Evolutionary conservation across 2,329 filamentous ascomycete genomes (phyloP), one percentile per base, ranked within the genome.

Genomic region (Trichoderma koningiopsis): DNA sequence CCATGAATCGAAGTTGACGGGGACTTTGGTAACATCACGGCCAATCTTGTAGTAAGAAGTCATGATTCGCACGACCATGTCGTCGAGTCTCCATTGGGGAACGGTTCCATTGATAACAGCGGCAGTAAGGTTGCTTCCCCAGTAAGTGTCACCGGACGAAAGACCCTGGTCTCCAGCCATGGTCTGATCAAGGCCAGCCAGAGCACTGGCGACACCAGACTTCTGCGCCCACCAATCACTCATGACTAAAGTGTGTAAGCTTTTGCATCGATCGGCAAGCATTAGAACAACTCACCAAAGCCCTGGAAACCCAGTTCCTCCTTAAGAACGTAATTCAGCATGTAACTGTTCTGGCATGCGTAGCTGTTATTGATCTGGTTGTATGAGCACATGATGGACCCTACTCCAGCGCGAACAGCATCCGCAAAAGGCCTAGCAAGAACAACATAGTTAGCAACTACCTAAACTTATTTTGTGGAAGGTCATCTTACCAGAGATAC

Each of bases 81-180:
- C 93, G 67, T 92, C 89, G 1, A 96, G 76, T 35, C 93, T 86
- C 76, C 86, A 89, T 72, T 90, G 87, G 0, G 87, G 87, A 11
- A 96, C 82, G 0, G 91, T 92, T 4, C 92, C 92, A 74, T 96
- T 96, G 35, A 87, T 81, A 19, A 96, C 88, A 0, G 91, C 91
- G 69, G 91, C 82, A 0, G 90, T 91, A 68, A 96, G 79, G 76
- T 94, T 94, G 8, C 79, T 74, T 0, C 92, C 92, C 79, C 83
- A 87, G 2, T 88, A 83, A 16, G 56, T 59, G n/a, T 59, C 13
- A 22, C 56, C 56, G 27, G 56, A 59, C 13, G 56, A 33, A 13
- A 59, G 33, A 40, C 33, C 56, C n/a, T 83, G 84, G 0, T 77
- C 76, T 4, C 80, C 79, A 0, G 88, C 88, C 88, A 91, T 90